Conservation (phyloP, 148 eudicot species). For the Beta vulgaris region DNA sequence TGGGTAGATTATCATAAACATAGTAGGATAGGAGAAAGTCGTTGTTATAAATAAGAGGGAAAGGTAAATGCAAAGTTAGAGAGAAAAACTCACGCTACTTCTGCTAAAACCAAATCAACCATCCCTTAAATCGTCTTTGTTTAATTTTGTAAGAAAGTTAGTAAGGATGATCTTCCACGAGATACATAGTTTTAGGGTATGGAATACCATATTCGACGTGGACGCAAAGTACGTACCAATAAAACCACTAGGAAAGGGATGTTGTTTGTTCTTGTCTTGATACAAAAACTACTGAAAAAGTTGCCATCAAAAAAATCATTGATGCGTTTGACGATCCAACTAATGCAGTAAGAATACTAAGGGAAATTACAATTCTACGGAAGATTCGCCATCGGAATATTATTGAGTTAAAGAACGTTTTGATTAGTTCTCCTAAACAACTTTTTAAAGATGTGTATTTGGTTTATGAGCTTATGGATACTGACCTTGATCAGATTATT, state of each 20-base stretch:
- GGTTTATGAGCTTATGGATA: slow-evolving; percentile 52
- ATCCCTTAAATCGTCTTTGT: too few species aligned
- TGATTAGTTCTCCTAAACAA: slow-evolving; percentile 22
- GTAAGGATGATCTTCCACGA: neutral
- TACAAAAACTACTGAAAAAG: slow-evolving; percentile 37
- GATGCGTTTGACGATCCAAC: slow-evolving; percentile 31
- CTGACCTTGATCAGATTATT: slow-evolving; percentile 42
- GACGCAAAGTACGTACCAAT: slow-evolving; percentile 40
- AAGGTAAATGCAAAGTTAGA: too few species aligned
- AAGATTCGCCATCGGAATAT: slow-evolving; percentile 44
- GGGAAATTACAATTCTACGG: slow-evolving; percentile 38
- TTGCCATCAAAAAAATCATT: slow-evolving; percentile 49
- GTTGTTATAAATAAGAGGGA: too few species aligned
- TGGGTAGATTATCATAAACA: too few species aligned
- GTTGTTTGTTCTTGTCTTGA: slow-evolving; percentile 43
- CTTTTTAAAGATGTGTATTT: slow-evolving; percentile 46
- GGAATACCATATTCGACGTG: slow-evolving; percentile 40
- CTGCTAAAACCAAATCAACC: too few species aligned
- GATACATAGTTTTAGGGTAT: slow-evolving; percentile 32
- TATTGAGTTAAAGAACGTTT: slow-evolving; percentile 46
- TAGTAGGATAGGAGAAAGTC: too few species aligned
- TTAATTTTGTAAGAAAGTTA: neutral
- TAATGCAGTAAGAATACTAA: slow-evolving; percentile 34
- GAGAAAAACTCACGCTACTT: too few species aligned
- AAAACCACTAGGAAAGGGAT: slow-evolving; percentile 40